Base-by-base conservation (phyloP, 495 filamentous ascomycete species). In the Aspergillus wentii region DNA sequence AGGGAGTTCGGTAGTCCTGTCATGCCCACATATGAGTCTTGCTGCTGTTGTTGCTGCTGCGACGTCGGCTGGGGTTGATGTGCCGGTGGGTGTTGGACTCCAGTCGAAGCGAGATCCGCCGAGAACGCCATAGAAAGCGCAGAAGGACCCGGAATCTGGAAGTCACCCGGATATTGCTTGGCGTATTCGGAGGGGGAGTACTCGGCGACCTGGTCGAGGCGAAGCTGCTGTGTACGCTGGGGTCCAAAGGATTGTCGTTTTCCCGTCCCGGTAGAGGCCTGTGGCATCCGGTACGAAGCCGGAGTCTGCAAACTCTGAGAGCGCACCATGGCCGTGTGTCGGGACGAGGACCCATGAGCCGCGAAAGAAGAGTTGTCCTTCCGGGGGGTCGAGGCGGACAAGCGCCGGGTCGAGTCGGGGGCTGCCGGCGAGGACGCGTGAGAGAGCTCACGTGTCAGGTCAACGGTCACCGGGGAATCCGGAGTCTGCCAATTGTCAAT, bases 401-500 rank as follows among this genome's bases (percentile, higher is more conserved):
- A 40, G 19, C 50, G 49, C 48, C 49, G 53, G 10, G 50, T 46
- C 34, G 40, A 25, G 41, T 60, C 53, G 28, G 56, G 46, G 13
- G 49, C 45, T 17, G 47, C 54, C 25, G 51, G 45, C 2, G 61
- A 57, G 39, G 59, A 61, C 8, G 54, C 47, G 27, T 64, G 55
- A 25, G 65, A 63, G 29, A 58, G 42, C 15, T 61, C 40, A 42
- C 62, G 61, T 22, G 51, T 54, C 40, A 64, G 49, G 29, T 61
- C 57, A 48, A 51, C 36, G 51, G 49, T 51, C 48, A 54, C 54
- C 33, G 57, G 49, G 30, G 59, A 48, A 44, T 71, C 68, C 61
- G 68, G 59, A 61, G 59, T 68, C 68, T 71, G 59, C 57, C 53
- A 68, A 62, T 48, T 62, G 62, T 69, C 62, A 71, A 69, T 66